Conservation (phyloP, 176 grass and related monocot species). For the Puya raimondii region DNA sequence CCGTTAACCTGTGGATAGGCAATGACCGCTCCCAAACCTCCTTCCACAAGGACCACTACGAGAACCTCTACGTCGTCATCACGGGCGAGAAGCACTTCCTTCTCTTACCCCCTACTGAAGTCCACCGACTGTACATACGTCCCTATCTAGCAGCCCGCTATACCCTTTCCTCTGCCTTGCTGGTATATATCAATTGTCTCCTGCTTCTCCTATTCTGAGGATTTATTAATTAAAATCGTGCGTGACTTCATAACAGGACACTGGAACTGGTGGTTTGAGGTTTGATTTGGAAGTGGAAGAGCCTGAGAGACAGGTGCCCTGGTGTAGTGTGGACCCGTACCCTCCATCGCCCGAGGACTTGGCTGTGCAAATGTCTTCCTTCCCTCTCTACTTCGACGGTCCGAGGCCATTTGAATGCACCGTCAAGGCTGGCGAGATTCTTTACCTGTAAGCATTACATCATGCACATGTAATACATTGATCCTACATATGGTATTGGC, state of each 20-base stretch:
- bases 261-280: conserved; percentile 15
- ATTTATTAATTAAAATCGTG: conserved; percentile 1
- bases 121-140: conserved; percentile 76
- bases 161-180: neutral
- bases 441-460: conserved; percentile 44
- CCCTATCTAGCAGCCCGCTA: conserved; percentile 61
- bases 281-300: conserved; percentile 61
- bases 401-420: conserved; percentile 67
- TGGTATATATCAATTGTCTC: neutral
- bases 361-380: conserved; percentile 33
- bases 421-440: conserved; percentile 81
- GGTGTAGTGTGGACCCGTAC: conserved; percentile 82
- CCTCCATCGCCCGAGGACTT: conserved; percentile 45
- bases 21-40: conserved; percentile 58
- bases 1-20: conserved; percentile 91
- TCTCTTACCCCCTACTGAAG: conserved; percentile 67
- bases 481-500: neutral
- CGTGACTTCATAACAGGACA: conserved; percentile 11
- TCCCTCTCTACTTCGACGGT: conserved; percentile 78
- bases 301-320: conserved; percentile 53
- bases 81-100: conserved; percentile 91
- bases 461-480: neutral
- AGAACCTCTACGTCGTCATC: conserved; percentile 81
- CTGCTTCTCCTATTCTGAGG: neutral
- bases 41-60: conserved; percentile 97